phyloP scores from a whole-genome alignment of 805 yeast genomes.

The Candida saitoana region DNA sequence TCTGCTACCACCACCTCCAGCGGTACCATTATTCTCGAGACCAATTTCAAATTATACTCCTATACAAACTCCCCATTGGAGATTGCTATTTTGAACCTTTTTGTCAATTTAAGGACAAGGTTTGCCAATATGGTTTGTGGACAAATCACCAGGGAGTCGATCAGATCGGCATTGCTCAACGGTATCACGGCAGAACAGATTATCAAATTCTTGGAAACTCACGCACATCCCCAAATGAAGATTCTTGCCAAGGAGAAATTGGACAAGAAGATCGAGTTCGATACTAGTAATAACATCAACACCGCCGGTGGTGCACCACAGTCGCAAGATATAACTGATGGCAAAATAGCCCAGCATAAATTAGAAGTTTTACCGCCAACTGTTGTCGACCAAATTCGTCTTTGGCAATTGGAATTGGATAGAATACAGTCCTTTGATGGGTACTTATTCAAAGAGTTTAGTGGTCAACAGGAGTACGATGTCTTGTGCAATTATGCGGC shows the following conservation, averaged over 20 bases:
- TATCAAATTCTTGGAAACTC: conserved; percentile 79
- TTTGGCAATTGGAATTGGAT: conserved; percentile 96
- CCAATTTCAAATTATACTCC: conserved; percentile 89
- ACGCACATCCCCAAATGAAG: conserved; percentile 91
- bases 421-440: conserved; percentile 87
- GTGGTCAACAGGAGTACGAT: conserved; percentile 71
- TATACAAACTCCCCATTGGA: conserved; percentile 93
- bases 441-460: conserved; percentile 80
- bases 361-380: conserved; percentile 83
- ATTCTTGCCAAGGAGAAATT: conserved; percentile 65
- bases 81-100: conserved; percentile 84
- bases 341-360: conserved; percentile 41
- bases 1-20: conserved; percentile 39
- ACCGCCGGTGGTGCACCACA: conserved; percentile 42
- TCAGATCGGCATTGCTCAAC: conserved; percentile 73
- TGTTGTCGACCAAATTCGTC: conserved; percentile 89
- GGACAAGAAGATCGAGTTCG: conserved; percentile 64
- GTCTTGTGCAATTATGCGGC: conserved; percentile 71
- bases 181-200: conserved; percentile 97
- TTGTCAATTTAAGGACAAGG: conserved; percentile 79
- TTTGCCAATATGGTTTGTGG: conserved; percentile 93
- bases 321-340: conserved; percentile 19
- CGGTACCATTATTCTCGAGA: conserved; percentile 85
- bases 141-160: conserved; percentile 86
- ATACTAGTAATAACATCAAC: conserved; percentile 46